A percentile compares a stretch with the other conserved stretches of the same genome.
Conservation (phyloP, 2,329 filamentous ascomycete species). For the Aaosphaeria arxii region DNA sequence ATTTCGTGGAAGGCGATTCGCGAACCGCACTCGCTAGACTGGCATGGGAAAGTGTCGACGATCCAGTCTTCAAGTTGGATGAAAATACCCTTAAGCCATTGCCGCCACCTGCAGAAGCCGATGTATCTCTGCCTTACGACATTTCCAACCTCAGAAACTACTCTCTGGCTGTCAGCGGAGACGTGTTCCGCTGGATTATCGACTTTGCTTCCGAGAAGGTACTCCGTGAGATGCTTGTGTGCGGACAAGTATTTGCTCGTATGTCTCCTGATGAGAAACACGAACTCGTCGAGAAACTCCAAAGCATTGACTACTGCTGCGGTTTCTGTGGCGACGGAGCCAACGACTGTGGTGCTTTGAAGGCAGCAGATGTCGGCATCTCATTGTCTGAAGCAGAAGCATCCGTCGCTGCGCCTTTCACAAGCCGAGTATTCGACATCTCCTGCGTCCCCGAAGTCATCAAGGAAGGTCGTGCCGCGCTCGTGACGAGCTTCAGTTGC, state of each 20-base stretch:
- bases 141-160: conserved; percentile 80
- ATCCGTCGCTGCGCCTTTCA: conserved; percentile 97
- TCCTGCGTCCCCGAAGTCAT: conserved; percentile 93
- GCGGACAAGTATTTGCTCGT: conserved; percentile 89
- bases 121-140: conserved; percentile 83
- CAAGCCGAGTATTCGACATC: conserved; percentile 92
- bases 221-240: conserved; percentile 81
- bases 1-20: conserved; percentile 76
- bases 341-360: conserved; percentile 95
- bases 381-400: conserved; percentile 96
- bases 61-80: conserved; percentile 73
- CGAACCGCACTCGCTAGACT: conserved; percentile 71
- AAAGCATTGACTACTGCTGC: conserved; percentile 90
- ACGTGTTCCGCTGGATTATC: conserved; percentile 94
- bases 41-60: conserved; percentile 93
- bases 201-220: conserved; percentile 84
- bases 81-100: conserved; percentile 77
- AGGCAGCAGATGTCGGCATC: conserved; percentile 95
- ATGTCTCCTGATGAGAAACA: conserved; percentile 99
- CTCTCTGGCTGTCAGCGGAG: conserved; percentile 83
- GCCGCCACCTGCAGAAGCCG: conserved; percentile 65
- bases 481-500: conserved; percentile 98
- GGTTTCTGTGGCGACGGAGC: conserved; percentile 97
- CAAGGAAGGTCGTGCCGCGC: conserved; percentile 83
- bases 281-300: conserved; percentile 93